Percentiles rank a stretch among this genome's conserved stretches.
Evolutionary conservation across 2,329 filamentous ascomycete genomes (phyloP).

Genomic region (Cladophialophora chaetospira): DNA sequence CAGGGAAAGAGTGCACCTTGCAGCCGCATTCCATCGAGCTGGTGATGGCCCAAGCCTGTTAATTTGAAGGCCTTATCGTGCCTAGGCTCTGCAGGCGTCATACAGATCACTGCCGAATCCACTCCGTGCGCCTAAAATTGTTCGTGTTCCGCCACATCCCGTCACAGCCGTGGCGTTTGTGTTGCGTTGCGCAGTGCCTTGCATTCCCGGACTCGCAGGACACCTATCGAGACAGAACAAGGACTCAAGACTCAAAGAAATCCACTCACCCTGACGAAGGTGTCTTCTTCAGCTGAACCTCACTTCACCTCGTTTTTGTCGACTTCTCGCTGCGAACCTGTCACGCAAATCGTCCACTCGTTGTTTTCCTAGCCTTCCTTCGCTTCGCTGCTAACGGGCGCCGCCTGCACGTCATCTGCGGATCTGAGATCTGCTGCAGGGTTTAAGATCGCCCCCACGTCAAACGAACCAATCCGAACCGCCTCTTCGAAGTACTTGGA

Average conservation of each 20-base stretch:
- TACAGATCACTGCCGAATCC: neutral
- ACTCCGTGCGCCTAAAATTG: neutral
- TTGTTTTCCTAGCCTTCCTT: slow-evolving; percentile 1
- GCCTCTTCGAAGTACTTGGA: no score
- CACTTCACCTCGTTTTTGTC: neutral
- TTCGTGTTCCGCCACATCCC: slow-evolving; percentile 7
- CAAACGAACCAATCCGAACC: slow-evolving; percentile 12
- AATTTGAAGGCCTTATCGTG: no score
- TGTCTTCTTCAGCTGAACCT: neutral
- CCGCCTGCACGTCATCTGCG: slow-evolving; percentile 7
- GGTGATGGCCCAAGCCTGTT: no score
- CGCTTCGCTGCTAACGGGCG: neutral
- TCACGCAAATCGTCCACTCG: neutral
- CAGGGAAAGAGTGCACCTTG: no score
- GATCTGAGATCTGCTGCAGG: slow-evolving; percentile 13
- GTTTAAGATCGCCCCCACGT: slow-evolving; percentile 14
- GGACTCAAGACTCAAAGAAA: slow-evolving; percentile 13
- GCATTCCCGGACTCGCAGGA: slow-evolving; percentile 12
- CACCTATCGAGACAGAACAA: slow-evolving; percentile 9
- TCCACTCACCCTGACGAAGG: neutral
- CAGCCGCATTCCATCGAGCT: slow-evolving; percentile 4
- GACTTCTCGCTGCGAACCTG: neutral
- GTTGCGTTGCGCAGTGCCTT: slow-evolving; percentile 3
- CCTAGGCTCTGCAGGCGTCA: slow-evolving; percentile 1
- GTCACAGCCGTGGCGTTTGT: neutral